These are phyloP conservation scores for Quercus phellos DNA, from an alignment of 331 rosid genomes.

Conservation along the genomic window DNA sequence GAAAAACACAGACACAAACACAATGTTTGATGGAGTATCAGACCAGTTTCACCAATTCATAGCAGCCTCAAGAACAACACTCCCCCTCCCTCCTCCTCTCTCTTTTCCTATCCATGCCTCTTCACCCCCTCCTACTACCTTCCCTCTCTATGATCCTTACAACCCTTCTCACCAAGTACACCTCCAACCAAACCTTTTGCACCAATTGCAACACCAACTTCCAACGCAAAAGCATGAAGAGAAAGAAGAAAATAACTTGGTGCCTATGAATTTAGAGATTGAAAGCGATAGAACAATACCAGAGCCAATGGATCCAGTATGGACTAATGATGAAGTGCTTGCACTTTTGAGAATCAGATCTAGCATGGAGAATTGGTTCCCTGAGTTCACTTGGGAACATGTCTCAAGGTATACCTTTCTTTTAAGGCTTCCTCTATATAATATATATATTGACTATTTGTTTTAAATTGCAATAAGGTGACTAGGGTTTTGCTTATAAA, in stretches of 20 bases:
- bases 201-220: conserved; percentile 35
- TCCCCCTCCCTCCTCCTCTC: conserved; percentile 49
- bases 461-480: not conserved
- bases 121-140: not conserved
- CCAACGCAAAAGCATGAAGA: conserved; percentile 24
- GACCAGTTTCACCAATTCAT: conserved; percentile 90
- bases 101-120: conserved; percentile 49
- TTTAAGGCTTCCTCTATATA: not conserved
- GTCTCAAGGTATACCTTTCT: conserved; percentile 59
- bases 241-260: conserved; percentile 9
- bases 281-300: conserved; percentile 25
- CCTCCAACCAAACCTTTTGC: conserved; percentile 36
- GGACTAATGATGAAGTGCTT: conserved; percentile 73
- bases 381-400: conserved; percentile 86
- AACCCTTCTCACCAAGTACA: conserved; percentile 20
- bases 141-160: conserved; percentile 46
- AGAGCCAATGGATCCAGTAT: conserved; percentile 31
- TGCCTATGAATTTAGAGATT: conserved; percentile 32
- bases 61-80: conserved; percentile 53
- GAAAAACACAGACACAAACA: not conserved
- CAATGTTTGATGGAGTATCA: conserved; percentile 81
- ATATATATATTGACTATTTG: not conserved
- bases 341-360: conserved; percentile 86
- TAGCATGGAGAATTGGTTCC: conserved; percentile 73
- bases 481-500: not conserved